Base-by-base conservation (phyloP, 2,329 filamentous ascomycete species). In the Pleurostoma richardsiae region DNA sequence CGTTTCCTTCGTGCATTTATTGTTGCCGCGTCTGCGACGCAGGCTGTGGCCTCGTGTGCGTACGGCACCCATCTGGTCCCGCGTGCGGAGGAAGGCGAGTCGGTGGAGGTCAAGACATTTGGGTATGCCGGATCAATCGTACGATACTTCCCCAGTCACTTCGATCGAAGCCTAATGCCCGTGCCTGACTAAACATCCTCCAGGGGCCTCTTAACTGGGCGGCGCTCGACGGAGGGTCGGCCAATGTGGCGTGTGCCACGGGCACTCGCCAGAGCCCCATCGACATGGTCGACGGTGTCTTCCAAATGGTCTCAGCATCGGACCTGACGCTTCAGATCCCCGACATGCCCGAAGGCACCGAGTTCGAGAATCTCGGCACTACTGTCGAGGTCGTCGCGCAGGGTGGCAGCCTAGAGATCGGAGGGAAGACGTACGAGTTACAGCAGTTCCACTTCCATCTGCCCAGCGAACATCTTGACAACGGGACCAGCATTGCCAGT, bases 191-290 rank as follows among this genome's bases (percentile, higher is more conserved):
- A 19, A 19, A 19, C 19, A 19, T 19, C 19, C 19, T n/a, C 43
- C 36, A 61, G 48, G 60, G 65, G 5, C 66, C 66, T 6, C 30
- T 60, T 29, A 59, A 66, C 45, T 69, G 66, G 66, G 54, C 58
- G 33, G 53, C 59, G 10, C 52, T 69, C 5, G 57, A 63, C 45
- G 44, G 57, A 19, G 50, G 33, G 8, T 44, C 50, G n/a, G 67
- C 64, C 41, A 80, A 81, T 58, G 59, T 59, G 11, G 60, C 64
- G 10, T 84, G 80, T 60, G 72, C 71, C 33, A 66, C 65, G 1
- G 79, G 80, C 36, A 69, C 57, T 27, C 66, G 67, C 30, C 80
- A 83, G 60, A 82, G 78, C 0, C 80, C 80, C 38, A 82, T 84
- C 62, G 73, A 81, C 60, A 70, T 72, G 69, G 59, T 59, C 5